Percentiles rank a stretch among this genome's conserved stretches.
phyloP scores from a whole-genome alignment of 352 stramenopile species.

The Globisporangium splendens region DNA sequence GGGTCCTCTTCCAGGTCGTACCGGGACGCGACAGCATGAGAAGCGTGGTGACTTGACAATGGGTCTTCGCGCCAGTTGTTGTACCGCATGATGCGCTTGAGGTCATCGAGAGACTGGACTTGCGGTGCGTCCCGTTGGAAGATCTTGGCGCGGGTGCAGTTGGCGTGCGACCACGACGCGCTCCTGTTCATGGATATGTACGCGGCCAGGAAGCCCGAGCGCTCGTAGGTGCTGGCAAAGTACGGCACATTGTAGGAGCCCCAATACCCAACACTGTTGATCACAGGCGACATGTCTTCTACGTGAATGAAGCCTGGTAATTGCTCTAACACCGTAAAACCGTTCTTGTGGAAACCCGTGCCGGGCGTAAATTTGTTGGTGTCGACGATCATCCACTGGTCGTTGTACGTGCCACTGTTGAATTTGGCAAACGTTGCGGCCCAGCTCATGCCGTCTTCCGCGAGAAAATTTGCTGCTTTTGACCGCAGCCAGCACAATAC shows the following conservation, averaged over 20 bases:
- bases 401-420: constrained; percentile 83
- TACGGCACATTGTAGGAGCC: constrained; percentile 84
- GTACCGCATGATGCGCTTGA: constrained; percentile 65
- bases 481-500: constrained; percentile 66
- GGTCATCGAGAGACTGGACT: constrained; percentile 37
- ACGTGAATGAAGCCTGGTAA: constrained; percentile 52
- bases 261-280: constrained; percentile 70
- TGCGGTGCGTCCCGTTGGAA: constrained; percentile 46
- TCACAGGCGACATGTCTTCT: constrained; percentile 44
- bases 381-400: constrained; percentile 85
- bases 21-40: constrained; percentile 50
- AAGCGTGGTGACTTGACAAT: constrained; percentile 39
- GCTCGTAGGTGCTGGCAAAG: constrained; percentile 53
- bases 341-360: constrained; percentile 33
- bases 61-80: constrained; percentile 63
- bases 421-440: constrained; percentile 37
- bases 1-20: constrained; percentile 57
- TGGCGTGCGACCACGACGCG: constrained; percentile 36
- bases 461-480: constrained; percentile 51
- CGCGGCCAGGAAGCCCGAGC: constrained; percentile 44
- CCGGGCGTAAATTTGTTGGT: constrained; percentile 44
- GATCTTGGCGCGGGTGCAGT: constrained; percentile 49
- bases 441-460: constrained; percentile 43
- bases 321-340: constrained; percentile 71
- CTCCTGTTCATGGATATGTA: constrained; percentile 32